Conservation (phyloP, 257 asterid genomes). For the Solanum peruvianum region DNA sequence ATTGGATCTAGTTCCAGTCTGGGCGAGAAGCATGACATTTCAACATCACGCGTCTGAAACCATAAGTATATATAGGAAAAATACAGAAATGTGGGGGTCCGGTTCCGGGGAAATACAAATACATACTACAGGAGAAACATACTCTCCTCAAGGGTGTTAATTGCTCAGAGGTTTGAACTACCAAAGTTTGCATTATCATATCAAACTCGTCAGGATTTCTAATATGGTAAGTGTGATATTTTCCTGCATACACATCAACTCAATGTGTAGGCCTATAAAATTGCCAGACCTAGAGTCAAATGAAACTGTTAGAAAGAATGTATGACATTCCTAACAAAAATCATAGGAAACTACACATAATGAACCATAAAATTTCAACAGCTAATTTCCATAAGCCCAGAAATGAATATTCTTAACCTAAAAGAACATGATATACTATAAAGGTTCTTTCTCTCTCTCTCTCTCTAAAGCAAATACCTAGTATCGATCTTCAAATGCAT, state of each 20-base stretch:
- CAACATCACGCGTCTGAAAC: not conserved
- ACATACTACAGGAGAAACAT: not conserved
- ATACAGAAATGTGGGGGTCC: not conserved
- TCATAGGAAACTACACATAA: not conserved
- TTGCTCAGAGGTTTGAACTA: not conserved
- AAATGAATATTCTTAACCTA: not conserved
- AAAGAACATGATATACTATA: not conserved
- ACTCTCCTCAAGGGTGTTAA: not conserved
- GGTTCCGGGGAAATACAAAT: not conserved
- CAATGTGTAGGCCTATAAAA: not conserved
- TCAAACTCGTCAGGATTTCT: not conserved
- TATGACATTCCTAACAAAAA: not conserved
- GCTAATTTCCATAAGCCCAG: not conserved
- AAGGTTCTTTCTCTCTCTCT: not conserved
- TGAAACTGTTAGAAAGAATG: not conserved
- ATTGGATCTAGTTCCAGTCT: not conserved
- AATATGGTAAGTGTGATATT: not conserved
- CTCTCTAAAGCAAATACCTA: not conserved
- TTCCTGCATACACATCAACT: not conserved
- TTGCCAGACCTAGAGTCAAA: not conserved
- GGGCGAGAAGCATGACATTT: not conserved
- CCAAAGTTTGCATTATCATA: not conserved
- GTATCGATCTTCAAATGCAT: not conserved
- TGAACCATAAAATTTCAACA: not conserved
- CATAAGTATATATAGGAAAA: not conserved